Conservation (phyloP, 2,329 filamentous ascomycete genomes). For the Aspergillus piperis region DNA sequence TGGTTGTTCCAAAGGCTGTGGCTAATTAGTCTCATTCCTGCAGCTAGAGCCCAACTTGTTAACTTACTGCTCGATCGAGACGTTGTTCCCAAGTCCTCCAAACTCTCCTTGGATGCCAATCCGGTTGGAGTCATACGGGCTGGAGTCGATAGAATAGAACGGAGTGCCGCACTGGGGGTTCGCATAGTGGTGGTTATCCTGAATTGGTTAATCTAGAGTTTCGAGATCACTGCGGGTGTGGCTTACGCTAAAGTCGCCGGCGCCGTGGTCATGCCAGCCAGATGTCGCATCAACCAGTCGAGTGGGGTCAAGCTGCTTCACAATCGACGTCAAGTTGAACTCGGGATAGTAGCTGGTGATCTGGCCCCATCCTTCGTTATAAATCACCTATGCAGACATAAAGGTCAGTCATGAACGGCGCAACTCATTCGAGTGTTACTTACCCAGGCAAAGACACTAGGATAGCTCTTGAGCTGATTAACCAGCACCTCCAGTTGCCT, state of each 20-base stretch:
- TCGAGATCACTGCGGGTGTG: too few relatives aligned
- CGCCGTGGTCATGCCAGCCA: slow-evolving; percentile 69
- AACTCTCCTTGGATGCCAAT: slow-evolving; percentile 73
- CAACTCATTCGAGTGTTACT: slow-evolving; percentile 13
- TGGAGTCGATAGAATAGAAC: slow-evolving; percentile 61
- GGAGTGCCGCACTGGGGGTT: slow-evolving; percentile 71
- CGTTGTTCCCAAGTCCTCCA: slow-evolving; percentile 67
- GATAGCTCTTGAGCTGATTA: slow-evolving; percentile 64
- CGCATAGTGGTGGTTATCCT: slow-evolving; percentile 72
- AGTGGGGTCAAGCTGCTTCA: slow-evolving; percentile 62
- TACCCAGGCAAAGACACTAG: slow-evolving; percentile 67
- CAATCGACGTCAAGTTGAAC: slow-evolving; percentile 55
- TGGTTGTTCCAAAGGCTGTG: slow-evolving; percentile 66
- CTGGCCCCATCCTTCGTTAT: slow-evolving; percentile 74
- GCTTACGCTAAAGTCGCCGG: slow-evolving; percentile 61
- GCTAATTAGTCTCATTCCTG: neutral
- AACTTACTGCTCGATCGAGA: slow-evolving; percentile 61
- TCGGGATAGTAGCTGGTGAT: slow-evolving; percentile 56
- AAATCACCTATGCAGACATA: slow-evolving; percentile 56
- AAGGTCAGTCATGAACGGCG: neutral
- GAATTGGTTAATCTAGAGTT: neutral
- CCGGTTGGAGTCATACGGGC: slow-evolving; percentile 58
- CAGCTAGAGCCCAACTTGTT: neutral
- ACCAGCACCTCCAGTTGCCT: slow-evolving; percentile 64
- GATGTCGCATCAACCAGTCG: slow-evolving; percentile 64